Percentiles rank a stretch among this genome's conserved stretches.
Evolutionary conservation across 306 rosid genomes (phyloP).

Genomic region (Cyamopsis tetragonoloba): DNA sequence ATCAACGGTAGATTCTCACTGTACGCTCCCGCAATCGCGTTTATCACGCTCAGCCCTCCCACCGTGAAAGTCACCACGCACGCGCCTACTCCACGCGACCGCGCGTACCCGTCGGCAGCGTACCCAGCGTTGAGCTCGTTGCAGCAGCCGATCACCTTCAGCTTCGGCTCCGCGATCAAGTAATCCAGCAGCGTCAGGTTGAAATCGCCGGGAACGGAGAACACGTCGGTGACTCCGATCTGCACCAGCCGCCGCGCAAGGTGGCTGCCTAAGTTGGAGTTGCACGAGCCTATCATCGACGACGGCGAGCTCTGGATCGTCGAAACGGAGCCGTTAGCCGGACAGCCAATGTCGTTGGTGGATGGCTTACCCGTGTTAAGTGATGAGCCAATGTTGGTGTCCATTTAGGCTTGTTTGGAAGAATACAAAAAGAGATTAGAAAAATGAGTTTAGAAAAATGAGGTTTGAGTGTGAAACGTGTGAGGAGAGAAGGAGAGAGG

Average conservation of each 20-base stretch:
- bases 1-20: conserved; percentile 62
- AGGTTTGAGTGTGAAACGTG: neutral
- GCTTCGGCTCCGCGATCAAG: conserved; percentile 46
- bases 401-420: conserved; percentile 27
- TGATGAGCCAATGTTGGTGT: conserved; percentile 40
- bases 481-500: neutral
- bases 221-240: conserved; percentile 49
- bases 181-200: conserved; percentile 59
- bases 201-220: conserved; percentile 61
- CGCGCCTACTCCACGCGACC: conserved; percentile 52
- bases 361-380: conserved; percentile 22
- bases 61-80: conserved; percentile 59
- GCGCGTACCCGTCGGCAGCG: conserved; percentile 64
- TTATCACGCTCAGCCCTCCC: conserved; percentile 51
- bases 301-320: conserved; percentile 31
- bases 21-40: conserved; percentile 57
- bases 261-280: conserved; percentile 53
- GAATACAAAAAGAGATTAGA: no score
- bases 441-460: no score
- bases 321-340: conserved; percentile 23
- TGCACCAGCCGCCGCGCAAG: conserved; percentile 46
- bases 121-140: conserved; percentile 69
- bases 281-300: neutral
- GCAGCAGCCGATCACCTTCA: conserved; percentile 47
- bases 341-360: conserved; percentile 12